Conservation (phyloP, 2,329 filamentous ascomycete genomes). For the Cladosporium velox region DNA sequence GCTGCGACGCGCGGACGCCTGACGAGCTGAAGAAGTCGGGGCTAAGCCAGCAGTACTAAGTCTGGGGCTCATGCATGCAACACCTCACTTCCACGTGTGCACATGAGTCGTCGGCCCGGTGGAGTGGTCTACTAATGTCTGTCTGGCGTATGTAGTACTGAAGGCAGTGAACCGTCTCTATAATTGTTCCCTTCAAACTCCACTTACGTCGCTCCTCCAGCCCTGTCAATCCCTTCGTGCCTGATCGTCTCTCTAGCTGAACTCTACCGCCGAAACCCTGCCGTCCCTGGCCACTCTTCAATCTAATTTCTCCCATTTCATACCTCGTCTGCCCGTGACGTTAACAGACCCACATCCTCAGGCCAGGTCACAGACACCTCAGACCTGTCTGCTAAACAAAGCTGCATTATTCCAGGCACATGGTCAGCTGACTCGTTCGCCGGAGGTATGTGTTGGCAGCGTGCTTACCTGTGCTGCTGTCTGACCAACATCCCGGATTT, state of each 20-base stretch:
- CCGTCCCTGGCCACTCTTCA: conserved; percentile 1
- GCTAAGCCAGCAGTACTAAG: background rate
- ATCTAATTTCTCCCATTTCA: background rate
- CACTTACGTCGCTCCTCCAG: background rate
- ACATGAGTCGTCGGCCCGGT: background rate
- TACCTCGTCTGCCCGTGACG: background rate
- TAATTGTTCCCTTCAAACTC: background rate
- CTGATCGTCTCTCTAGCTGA: conserved; percentile 7
- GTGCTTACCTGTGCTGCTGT: background rate
- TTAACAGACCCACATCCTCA: background rate
- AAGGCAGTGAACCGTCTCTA: background rate
- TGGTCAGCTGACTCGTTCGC: background rate
- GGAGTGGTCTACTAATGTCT: background rate
- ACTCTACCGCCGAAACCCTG: conserved; percentile 1
- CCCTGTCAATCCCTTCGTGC: background rate
- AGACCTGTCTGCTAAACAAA: background rate
- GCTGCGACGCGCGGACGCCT: conserved; percentile 4
- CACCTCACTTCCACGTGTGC: conserved; percentile 8
- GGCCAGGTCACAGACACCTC: background rate
- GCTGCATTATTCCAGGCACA: background rate
- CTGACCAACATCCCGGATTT: background rate
- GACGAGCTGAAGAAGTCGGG: background rate
- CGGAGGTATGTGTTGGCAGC: background rate
- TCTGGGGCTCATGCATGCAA: background rate
- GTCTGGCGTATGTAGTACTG: background rate